phyloP scores from a whole-genome alignment of 208 protist species.

The Acanthamoeba healyi region DNA sequence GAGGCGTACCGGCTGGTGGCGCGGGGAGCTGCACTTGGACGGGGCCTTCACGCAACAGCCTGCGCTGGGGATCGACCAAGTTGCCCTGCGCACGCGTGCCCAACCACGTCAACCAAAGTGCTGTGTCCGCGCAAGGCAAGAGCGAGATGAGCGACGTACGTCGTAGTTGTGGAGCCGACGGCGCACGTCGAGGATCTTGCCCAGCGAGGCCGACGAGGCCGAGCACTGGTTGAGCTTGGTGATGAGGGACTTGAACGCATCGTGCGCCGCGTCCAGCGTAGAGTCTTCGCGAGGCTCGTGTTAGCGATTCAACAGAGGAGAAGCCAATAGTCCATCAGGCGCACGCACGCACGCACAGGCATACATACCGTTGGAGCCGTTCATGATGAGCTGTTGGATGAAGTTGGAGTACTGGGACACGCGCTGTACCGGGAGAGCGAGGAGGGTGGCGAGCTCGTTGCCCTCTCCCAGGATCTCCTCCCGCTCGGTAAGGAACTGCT shows the following conservation, averaged over 20 bases:
- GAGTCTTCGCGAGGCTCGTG: too few relatives aligned
- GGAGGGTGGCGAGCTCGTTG: constrained; percentile 68
- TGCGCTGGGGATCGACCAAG: constrained; percentile 67
- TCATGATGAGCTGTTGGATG: background rate
- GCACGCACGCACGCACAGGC: too few relatives aligned
- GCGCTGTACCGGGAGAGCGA: constrained; percentile 62
- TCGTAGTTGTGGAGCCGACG: constrained; percentile 66
- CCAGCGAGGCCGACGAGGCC: constrained; percentile 35
- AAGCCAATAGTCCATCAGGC: background rate
- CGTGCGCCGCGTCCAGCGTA: constrained; percentile 4
- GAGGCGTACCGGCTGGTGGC: background rate
- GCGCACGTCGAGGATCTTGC: constrained; percentile 65
- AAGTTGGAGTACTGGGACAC: constrained; percentile 11
- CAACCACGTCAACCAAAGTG: background rate
- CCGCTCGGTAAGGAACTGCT: constrained; percentile 65
- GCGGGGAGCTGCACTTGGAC: constrained; percentile 44
- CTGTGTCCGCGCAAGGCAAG: background rate
- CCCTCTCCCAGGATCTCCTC: constrained; percentile 66
- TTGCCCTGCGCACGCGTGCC: constrained; percentile 30
- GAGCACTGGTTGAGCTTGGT: constrained; percentile 43
- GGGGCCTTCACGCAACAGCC: constrained; percentile 30
- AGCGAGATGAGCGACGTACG: background rate
- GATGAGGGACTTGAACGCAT: background rate
- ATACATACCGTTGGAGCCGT: background rate
- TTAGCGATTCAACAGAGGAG: background rate